These are phyloP conservation scores for Prunus yedoensis DNA, from an alignment of 331 rosid genomes.

Conservation along the genomic window DNA sequence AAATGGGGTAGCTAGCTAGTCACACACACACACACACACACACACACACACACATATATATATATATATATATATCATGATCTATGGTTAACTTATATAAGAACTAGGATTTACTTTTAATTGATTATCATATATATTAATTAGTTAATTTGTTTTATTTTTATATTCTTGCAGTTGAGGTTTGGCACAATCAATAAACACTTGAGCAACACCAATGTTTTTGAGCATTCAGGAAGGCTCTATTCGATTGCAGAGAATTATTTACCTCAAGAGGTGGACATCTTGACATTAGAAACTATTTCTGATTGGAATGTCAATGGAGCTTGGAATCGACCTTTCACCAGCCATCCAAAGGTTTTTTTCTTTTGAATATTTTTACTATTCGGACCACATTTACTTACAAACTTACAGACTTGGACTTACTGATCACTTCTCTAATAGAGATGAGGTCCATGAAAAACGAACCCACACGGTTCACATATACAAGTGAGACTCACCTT, in stretches of 20 bases:
- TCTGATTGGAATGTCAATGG: constrained; percentile 52
- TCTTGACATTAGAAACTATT: constrained; percentile 39
- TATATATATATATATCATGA: no score
- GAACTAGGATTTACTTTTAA: no score
- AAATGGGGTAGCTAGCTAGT: constrained; percentile 36
- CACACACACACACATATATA: no score
- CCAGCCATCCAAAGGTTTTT: constrained; percentile 65
- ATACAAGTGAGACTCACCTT: no score
- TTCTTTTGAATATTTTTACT: no score
- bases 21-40: no score
- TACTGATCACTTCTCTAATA: constrained; percentile 36
- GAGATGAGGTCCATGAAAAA: no score
- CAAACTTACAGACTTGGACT: constrained; percentile 39
- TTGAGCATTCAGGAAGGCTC: constrained; percentile 60
- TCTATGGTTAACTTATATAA: no score
- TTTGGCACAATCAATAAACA: constrained; percentile 52
- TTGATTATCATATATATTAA: no score
- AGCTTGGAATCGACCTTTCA: constrained; percentile 59
- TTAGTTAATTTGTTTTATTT: neutral
- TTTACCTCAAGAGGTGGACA: constrained; percentile 63
- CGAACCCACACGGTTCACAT: no score
- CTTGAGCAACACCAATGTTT: constrained; percentile 61
- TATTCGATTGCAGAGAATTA: constrained; percentile 57
- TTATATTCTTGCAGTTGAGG: constrained; percentile 36
- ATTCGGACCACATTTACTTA: no score